Conservation (phyloP, 306 rosid genomes). For the Fagus sylvatica region DNA sequence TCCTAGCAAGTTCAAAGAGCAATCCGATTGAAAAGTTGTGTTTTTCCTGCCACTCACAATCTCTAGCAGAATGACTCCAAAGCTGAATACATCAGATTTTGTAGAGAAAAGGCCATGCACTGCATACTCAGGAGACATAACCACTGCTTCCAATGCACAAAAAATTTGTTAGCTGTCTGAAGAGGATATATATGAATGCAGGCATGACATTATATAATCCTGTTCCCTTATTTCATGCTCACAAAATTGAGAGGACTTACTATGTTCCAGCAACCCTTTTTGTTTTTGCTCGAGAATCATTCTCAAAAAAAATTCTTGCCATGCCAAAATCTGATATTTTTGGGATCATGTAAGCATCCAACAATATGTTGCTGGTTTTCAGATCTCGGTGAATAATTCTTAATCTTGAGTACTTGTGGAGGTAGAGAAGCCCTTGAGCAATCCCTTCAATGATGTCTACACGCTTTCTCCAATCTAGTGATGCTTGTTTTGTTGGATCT, state of each 20-base stretch:
- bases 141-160: not conserved
- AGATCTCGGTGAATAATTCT: slow-evolving; percentile 16
- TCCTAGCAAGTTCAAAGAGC: slow-evolving; percentile 15
- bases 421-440: slow-evolving; percentile 21
- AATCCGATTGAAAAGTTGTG: not conserved
- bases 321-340: slow-evolving; percentile 22
- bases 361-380: slow-evolving; percentile 22
- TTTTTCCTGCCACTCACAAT: slow-evolving; percentile 27
- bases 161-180: not conserved
- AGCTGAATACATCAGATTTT: slow-evolving; percentile 23
- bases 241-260: not conserved
- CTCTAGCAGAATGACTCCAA: slow-evolving; percentile 20
- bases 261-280: slow-evolving; percentile 19
- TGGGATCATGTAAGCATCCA: slow-evolving; percentile 21
- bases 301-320: slow-evolving; percentile 12
- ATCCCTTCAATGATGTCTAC: slow-evolving; percentile 22
- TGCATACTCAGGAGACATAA: slow-evolving; percentile 27
- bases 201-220: too few species aligned
- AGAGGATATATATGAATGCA: not conserved
- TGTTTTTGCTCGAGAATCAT: slow-evolving; percentile 14
- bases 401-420: slow-evolving; percentile 24
- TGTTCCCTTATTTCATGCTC: not conserved
- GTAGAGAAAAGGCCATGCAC: slow-evolving; percentile 17
- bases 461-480: slow-evolving; percentile 10
- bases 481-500: not conserved